phyloP scores from a whole-genome alignment of 805 yeast species.

The Metschnikowia cubensis region DNA sequence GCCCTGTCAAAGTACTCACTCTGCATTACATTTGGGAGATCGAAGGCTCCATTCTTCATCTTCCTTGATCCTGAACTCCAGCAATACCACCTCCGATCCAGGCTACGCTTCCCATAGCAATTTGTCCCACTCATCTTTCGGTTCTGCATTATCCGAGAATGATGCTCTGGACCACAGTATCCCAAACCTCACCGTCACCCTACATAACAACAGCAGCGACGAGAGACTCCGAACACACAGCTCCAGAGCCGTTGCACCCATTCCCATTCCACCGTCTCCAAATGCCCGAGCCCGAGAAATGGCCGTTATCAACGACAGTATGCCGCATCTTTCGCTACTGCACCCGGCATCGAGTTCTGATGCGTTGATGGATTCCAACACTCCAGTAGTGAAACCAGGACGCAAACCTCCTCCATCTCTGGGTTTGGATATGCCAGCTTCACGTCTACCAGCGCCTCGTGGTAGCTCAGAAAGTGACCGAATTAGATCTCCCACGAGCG shows the following conservation, averaged over 20 bases:
- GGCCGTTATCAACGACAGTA: slow-evolving; percentile 19
- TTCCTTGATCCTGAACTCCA: not conserved
- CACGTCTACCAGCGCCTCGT: not conserved
- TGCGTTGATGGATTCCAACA: slow-evolving; percentile 7
- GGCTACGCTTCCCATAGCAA: slow-evolving; percentile 9
- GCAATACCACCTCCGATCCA: not conserved
- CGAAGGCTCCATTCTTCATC: not conserved
- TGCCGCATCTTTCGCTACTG: slow-evolving; percentile 16
- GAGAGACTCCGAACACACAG: not conserved
- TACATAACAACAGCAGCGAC: not conserved
- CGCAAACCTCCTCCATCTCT: slow-evolving; percentile 14
- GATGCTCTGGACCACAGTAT: not conserved
- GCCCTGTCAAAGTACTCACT: not conserved
- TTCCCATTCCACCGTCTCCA: slow-evolving; percentile 27
- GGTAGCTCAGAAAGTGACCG: slow-evolving; percentile 1
- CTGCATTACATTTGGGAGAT: not conserved
- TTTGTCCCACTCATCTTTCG: slow-evolving; percentile 26
- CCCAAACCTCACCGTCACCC: slow-evolving; percentile 1
- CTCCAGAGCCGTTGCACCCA: slow-evolving; percentile 19
- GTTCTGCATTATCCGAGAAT: slow-evolving; percentile 22
- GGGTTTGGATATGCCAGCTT: not conserved
- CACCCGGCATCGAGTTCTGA: slow-evolving; percentile 10
- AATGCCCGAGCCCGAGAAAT: slow-evolving; percentile 26
- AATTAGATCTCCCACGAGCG: slow-evolving; percentile 4
- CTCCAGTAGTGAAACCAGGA: slow-evolving; percentile 7